Evolutionary conservation across 2,329 filamentous ascomycete genomes (phyloP), one percentile per base, ranked within the genome.

Genomic region (Neopestalotiopsis rosae): DNA sequence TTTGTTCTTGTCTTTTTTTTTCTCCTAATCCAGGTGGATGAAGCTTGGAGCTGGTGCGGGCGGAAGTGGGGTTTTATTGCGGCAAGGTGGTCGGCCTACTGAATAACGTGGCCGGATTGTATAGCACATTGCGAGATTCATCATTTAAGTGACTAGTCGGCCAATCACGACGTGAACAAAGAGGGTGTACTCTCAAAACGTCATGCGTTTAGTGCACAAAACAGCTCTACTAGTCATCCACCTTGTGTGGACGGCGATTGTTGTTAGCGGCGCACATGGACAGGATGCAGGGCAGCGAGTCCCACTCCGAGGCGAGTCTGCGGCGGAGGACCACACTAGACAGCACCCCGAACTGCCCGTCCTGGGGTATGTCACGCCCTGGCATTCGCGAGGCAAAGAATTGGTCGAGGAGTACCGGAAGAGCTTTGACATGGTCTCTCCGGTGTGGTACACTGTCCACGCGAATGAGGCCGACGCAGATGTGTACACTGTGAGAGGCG

Each of bases 401-500:
- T 67, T 74, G 24, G 71, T 73, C 14, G 72, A 73, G 49, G 69
- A 72, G 42, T 68, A 71, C 61, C 67, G 71, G 3, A 38, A 67
- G 1, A 74, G 71, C 32, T 72, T 74, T n/a, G 72, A 74, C 61
- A 72, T 74, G 5, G 63, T 74, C 58, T 69, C 68, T 32, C 72
- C 72, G 1, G 71, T 74, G 20, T 74, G 72, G 72, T 74, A 74
- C 49, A 73, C 72, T 10, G 65, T 74, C 38, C 71, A 72, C 61
- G 68, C 71, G 1, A 52, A 59, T 14, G 66, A 69, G 40, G 65
- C 69, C n/a, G 34, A 52, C 12, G n/a, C 28, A n/a, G 32, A 67
- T 9, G 65, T 71, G n/a, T 74, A 74, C 63, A 61, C 67, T 30
- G 69, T 74, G 12, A 63, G 42, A 12, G 71, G 72, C 30, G 71